phyloP scores from a whole-genome alignment of 192 early-diverging fungal genomes.

The Coemansia erecta region DNA sequence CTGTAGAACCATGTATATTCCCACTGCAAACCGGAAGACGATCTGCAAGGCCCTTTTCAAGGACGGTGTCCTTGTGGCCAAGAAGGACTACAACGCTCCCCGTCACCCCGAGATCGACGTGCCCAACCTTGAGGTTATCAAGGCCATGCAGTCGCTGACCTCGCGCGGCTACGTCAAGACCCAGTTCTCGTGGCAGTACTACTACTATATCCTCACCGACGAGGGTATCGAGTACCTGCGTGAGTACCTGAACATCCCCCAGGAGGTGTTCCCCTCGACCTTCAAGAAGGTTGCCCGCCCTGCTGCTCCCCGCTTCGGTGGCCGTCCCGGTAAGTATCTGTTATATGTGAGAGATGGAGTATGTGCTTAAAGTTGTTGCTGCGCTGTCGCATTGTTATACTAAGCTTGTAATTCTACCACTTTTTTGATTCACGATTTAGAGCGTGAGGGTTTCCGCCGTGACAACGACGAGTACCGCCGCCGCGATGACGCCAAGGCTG shows the following conservation, averaged over 20 bases:
- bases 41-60: slow-evolving; percentile 94
- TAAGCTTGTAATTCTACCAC: not conserved
- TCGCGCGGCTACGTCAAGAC: slow-evolving; percentile 93
- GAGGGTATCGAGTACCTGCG: slow-evolving; percentile 98
- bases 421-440: slow-evolving; percentile 45
- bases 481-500: slow-evolving; percentile 86
- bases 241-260: slow-evolving; percentile 94
- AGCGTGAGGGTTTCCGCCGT: slow-evolving; percentile 71
- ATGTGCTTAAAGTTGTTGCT: not conserved
- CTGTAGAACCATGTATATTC: slow-evolving; percentile 88
- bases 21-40: slow-evolving; percentile 92
- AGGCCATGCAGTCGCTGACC: slow-evolving; percentile 94
- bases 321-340: slow-evolving; percentile 60
- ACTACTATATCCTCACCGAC: slow-evolving; percentile 99
- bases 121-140: slow-evolving; percentile 98
- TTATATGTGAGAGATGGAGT: slow-evolving; percentile 43
- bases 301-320: slow-evolving; percentile 57
- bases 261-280: slow-evolving; percentile 95
- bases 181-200: slow-evolving; percentile 99
- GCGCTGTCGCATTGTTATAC: slow-evolving; percentile 3
- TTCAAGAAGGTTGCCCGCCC: slow-evolving; percentile 93
- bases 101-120: slow-evolving; percentile 97
- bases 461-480: slow-evolving; percentile 84
- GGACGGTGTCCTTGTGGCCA: slow-evolving; percentile 98
- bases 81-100: slow-evolving; percentile 97